Evolutionary conservation across 345 rosid genomes (phyloP).

Genomic region (Euphorbia peplus): DNA sequence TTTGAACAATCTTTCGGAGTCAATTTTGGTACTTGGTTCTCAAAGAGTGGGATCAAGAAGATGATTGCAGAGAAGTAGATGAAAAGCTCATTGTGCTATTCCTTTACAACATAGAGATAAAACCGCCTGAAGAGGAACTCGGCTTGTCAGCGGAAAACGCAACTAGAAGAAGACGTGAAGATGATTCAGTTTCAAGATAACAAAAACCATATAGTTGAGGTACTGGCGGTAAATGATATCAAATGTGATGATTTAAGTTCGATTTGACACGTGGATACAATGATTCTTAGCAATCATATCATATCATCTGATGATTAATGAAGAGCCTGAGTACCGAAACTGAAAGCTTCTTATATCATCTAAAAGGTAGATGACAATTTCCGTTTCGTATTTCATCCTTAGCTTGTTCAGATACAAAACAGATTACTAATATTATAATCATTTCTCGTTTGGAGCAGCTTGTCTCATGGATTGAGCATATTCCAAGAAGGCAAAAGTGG

Average conservation of each 20-base stretch:
- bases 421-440: too few species aligned
- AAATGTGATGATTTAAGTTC: constrained; percentile 84
- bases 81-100: constrained; percentile 53
- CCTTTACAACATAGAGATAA: constrained; percentile 73
- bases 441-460: constrained; percentile 50
- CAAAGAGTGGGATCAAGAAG: constrained; percentile 60
- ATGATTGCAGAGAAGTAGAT: constrained; percentile 50
- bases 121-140: constrained; percentile 78
- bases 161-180: constrained; percentile 87
- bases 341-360: constrained; percentile 95
- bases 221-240: constrained; percentile 86
- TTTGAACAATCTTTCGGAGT: constrained; percentile 67
- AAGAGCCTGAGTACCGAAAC: constrained; percentile 83
- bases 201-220: constrained; percentile 88
- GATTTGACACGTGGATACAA: constrained; percentile 72
- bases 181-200: constrained; percentile 75
- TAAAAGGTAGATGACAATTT: constrained; percentile 45
- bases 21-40: constrained; percentile 80
- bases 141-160: constrained; percentile 67
- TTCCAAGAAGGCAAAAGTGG: constrained; percentile 78
- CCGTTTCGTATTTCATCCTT: constrained; percentile 1
- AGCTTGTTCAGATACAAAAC: background rate
- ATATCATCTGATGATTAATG: constrained; percentile 66
- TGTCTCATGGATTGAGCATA: constrained; percentile 88
- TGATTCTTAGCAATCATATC: constrained; percentile 64